These are phyloP conservation scores for Ziziphus jujuba DNA, from an alignment of 306 rosid genomes.

Conservation along the genomic window DNA sequence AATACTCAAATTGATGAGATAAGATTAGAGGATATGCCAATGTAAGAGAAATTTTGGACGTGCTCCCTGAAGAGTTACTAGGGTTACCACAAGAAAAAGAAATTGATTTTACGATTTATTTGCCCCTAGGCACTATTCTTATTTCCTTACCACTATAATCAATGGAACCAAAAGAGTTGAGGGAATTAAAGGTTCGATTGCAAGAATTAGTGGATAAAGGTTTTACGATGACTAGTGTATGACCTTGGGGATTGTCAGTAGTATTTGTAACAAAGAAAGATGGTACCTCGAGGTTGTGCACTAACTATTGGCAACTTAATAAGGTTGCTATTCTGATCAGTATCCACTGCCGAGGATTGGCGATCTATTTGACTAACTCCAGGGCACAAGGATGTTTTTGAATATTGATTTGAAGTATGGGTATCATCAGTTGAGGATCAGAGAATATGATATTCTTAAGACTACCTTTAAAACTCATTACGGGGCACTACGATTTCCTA, in stretches of 20 bases:
- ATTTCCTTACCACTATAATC: no score
- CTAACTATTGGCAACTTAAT: neutral
- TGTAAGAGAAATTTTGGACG: no score
- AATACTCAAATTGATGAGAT: no score
- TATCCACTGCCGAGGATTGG: neutral
- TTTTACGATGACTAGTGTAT: neutral
- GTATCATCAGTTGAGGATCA: neutral
- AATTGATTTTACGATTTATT: no score
- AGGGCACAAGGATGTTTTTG: neutral
- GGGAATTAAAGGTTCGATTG: no score
- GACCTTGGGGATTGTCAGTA: neutral
- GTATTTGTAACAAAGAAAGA: neutral
- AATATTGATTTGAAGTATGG: neutral
- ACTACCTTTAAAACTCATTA: neutral
- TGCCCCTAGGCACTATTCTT: no score
- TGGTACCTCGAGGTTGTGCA: neutral
- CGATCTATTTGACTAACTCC: neutral
- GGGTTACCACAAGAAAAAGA: no score
- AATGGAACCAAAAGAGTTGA: no score
- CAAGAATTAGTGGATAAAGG: neutral
- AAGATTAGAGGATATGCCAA: no score
- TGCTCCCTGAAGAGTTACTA: no score
- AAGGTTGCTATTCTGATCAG: neutral
- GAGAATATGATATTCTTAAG: no score
- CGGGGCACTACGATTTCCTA: neutral